Base-by-base conservation (phyloP, 148 eudicot genomes). In the Rhododendron ovatum region DNA sequence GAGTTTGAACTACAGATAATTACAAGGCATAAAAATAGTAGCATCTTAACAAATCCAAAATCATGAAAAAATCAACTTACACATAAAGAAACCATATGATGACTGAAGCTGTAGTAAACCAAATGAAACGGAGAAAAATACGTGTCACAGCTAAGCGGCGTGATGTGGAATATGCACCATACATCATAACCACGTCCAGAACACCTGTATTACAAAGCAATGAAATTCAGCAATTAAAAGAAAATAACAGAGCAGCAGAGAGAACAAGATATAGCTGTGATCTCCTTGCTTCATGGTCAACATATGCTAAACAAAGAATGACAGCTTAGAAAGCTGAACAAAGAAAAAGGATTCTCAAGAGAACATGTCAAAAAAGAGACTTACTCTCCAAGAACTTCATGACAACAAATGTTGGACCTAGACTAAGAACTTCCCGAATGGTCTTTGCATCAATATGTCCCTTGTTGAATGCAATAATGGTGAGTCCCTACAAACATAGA, bases 391-490 rank as follows among this genome's bases (percentile, higher is more conserved):
- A 77, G 48, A 95, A 89, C 92, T 98, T 98, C 99, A 98, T 98
- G 73, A 94, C 93, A 85, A 94, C 93, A 90, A 90, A 98, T 76
- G 99, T 95, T 55, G 99, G 99, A 83, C 98, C 99, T 83, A 98
- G 96, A 92, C 99, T 98, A 28, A 98, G 95, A 85, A 94, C 90
- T 92, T 91, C 93, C 83, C 89, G 91, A 37, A 95, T 86, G 73
- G 95, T 91, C 83, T 86, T 91, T 8, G 93, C 85, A 86, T 89
- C 48, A 81, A 95, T 11, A 22, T 28, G 33, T 11, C 92, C 95
- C 63, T 86, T 28, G 73, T 93, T 91, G 86, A 98, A 95, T 48
- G 96, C 99, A 90, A 98, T 75, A 81, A 98, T 91, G 43, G 95
- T 86, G 35, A 98, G 92, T 53, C 91, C 99, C 99, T 98, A 92